Evolutionary conservation across 2,329 filamentous ascomycete genomes (phyloP).

Genomic region (Teratosphaeriaceae sp.): DNA sequence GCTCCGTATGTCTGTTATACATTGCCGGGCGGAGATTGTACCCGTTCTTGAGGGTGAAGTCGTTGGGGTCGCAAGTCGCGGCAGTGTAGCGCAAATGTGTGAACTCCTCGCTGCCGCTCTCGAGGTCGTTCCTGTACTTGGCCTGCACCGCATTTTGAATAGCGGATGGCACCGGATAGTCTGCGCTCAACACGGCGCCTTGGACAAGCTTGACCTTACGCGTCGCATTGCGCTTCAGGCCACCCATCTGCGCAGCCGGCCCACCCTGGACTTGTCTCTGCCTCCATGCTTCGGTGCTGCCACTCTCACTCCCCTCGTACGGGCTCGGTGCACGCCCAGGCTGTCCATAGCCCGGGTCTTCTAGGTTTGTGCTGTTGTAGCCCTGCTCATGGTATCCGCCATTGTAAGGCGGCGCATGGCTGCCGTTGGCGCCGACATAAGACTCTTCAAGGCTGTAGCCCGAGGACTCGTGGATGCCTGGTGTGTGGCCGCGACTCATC

Average conservation of each 20-base stretch:
- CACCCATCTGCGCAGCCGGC: conserved; percentile 53
- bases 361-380: conserved; percentile 34
- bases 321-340: conserved; percentile 53
- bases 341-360: conserved; percentile 50
- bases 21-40: conserved; percentile 96
- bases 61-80: conserved; percentile 94
- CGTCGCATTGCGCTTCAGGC: conserved; percentile 86
- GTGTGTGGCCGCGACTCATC: conserved; percentile 28
- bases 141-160: conserved; percentile 95
- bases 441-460: conserved; percentile 46
- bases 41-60: conserved; percentile 97
- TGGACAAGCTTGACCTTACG: conserved; percentile 98
- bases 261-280: conserved; percentile 56
- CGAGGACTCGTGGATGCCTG: conserved; percentile 33
- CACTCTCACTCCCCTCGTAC: conserved; percentile 59
- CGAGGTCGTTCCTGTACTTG: conserved; percentile 81
- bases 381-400: conserved; percentile 35
- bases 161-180: conserved; percentile 94
- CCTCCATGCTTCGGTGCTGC: conserved; percentile 67
- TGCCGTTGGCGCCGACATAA: conserved; percentile 33
- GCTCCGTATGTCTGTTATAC: conserved; percentile 97
- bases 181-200: conserved; percentile 91
- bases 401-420: conserved; percentile 28
- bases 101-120: conserved; percentile 93
- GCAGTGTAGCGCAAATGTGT: conserved; percentile 98